These are phyloP conservation scores for Curvularia spicifera DNA, from an alignment of 2,329 filamentous ascomycete genomes.

Conservation along the genomic window DNA sequence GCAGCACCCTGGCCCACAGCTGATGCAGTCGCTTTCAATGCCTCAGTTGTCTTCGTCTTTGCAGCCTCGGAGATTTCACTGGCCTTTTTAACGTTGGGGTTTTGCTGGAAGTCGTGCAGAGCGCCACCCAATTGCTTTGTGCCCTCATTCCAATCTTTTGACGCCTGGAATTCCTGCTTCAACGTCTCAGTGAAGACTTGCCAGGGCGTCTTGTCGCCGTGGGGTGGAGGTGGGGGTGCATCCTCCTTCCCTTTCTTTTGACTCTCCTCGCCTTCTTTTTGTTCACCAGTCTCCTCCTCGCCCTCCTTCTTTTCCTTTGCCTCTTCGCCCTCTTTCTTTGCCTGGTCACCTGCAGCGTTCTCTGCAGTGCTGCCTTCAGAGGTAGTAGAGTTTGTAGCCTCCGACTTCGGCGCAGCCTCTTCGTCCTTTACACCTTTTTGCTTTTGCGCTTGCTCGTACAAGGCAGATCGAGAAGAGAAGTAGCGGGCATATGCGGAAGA, in stretches of 20 bases:
- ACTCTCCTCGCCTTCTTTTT: conserved; percentile 52
- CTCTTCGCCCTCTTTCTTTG: conserved; percentile 52
- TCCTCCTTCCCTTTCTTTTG: conserved; percentile 69
- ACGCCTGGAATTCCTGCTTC: conserved; percentile 89
- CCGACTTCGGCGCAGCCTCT: conserved; percentile 33
- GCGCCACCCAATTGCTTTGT: conserved; percentile 92
- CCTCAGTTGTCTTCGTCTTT: conserved; percentile 76
- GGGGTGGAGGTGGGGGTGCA: conserved; percentile 85
- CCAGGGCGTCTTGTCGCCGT: conserved; percentile 98
- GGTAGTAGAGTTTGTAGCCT: conserved; percentile 53
- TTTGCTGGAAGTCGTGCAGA: conserved; percentile 90
- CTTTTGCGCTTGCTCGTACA: conserved; percentile 46
- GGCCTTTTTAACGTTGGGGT: conserved; percentile 85
- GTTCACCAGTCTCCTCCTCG: conserved; percentile 56
- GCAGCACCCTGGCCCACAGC: conserved; percentile 88
- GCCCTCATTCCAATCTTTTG: conserved; percentile 98
- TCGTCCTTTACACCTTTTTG: conserved; percentile 44
- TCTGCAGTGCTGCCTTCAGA: conserved; percentile 43
- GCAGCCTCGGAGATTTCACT: conserved; percentile 84
- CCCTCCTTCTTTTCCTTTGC: conserved; percentile 51
- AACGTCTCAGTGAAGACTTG: conserved; percentile 99
- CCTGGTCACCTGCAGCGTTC: conserved; percentile 46
- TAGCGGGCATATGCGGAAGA: conserved; percentile 53
- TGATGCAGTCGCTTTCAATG: conserved; percentile 82
- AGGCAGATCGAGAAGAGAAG: conserved; percentile 51